Conservation (phyloP, 257 asterid species). For the Przewalskia tangutica region DNA sequence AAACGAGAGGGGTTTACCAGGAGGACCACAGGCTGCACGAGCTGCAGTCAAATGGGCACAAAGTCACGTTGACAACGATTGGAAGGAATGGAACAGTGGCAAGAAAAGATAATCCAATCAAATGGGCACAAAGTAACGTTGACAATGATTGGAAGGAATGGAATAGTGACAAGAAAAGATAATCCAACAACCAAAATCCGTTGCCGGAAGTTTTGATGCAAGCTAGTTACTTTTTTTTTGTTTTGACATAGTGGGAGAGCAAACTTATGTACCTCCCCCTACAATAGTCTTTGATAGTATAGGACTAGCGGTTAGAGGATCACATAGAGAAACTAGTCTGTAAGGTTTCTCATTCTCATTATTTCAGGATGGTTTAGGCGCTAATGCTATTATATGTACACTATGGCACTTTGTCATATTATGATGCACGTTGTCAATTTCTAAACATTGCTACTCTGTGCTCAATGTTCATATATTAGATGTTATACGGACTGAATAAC, state of each 20-base stretch:
- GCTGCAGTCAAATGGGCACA: slow-evolving; percentile 90
- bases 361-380: neutral
- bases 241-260: neutral
- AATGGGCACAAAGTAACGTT: slow-evolving; percentile 75
- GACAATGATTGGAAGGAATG: slow-evolving; percentile 90
- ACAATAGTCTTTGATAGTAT: neutral
- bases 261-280: neutral
- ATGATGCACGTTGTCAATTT: neutral
- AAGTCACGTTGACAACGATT: slow-evolving; percentile 61
- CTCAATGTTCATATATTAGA: neutral
- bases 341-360: neutral
- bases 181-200: neutral
- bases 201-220: neutral
- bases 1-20: slow-evolving; percentile 74
- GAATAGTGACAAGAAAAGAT: slow-evolving; percentile 19
- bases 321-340: neutral
- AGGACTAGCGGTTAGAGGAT: neutral
- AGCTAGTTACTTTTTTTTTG: neutral
- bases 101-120: slow-evolving; percentile 25
- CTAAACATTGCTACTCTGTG: neutral
- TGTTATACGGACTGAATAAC: neutral
- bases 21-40: slow-evolving; percentile 91
- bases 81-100: slow-evolving; percentile 66
- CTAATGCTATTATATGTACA: neutral
- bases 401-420: neutral